Evolutionary conservation across 495 filamentous ascomycete species (phyloP).

Genomic region (Cladorrhinum samala): DNA sequence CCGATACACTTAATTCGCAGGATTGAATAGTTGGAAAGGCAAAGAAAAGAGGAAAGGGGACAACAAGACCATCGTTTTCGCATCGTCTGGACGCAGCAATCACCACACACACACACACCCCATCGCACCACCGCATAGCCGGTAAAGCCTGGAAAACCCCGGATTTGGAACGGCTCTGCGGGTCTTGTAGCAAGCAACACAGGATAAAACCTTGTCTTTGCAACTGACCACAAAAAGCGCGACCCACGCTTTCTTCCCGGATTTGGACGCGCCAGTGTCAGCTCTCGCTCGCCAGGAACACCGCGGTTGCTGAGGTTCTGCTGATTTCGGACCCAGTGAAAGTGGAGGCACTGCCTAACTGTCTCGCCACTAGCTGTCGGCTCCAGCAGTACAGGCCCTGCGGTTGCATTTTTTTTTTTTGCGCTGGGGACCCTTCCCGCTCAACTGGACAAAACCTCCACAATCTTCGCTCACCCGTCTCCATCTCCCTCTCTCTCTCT

Average conservation of each 20-base stretch:
- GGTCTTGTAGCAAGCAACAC: not conserved
- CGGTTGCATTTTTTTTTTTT: not conserved
- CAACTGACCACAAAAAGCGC: not conserved
- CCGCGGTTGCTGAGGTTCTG: not conserved
- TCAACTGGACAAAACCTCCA: not conserved
- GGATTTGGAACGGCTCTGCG: not conserved
- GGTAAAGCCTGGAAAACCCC: not conserved
- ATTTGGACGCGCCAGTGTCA: conserved; percentile 5
- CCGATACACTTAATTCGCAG: conserved; percentile 11
- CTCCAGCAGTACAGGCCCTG: not conserved
- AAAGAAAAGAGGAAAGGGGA: not conserved
- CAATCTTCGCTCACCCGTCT: not conserved
- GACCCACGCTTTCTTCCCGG: conserved; percentile 1
- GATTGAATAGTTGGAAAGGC: not conserved
- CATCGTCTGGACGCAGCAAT: too few species aligned
- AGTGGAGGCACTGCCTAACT: not conserved
- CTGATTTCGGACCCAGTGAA: not conserved
- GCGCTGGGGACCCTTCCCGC: not conserved
- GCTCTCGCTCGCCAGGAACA: too few species aligned
- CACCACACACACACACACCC: too few species aligned
- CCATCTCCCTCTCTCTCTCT: not conserved
- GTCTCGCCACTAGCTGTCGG: not conserved
- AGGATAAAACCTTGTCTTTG: conserved; percentile 4
- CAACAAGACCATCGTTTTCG: too few species aligned
- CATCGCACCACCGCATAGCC: not conserved